These are phyloP conservation scores for Caloboletus firmus DNA, from an alignment of 1,284 basidiomycete genomes.

Conservation along the genomic window DNA sequence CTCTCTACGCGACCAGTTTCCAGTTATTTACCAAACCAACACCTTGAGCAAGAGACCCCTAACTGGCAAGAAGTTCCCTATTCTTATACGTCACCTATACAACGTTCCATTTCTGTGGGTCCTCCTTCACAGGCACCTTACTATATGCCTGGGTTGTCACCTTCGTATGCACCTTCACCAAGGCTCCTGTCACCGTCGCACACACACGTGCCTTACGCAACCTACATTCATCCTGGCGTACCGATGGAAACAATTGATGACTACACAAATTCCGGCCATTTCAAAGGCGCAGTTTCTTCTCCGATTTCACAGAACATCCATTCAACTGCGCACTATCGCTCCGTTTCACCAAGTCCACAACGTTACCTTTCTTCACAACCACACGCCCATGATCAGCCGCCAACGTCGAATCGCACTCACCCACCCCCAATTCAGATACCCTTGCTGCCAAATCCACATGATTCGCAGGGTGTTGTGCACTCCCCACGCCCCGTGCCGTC, in stretches of 20 bases:
- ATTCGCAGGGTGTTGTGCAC: constrained; percentile 27
- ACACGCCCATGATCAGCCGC: constrained; percentile 8
- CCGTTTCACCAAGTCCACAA: constrained; percentile 56
- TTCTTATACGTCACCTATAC: constrained; percentile 14
- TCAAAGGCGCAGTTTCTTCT: constrained; percentile 59
- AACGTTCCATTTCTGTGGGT: constrained; percentile 21
- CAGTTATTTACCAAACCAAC: constrained; percentile 8
- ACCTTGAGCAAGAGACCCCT: constrained; percentile 11
- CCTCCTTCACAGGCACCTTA: constrained; percentile 15
- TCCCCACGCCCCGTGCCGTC: constrained; percentile 34
- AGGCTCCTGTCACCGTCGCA: constrained; percentile 20
- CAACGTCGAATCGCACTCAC: constrained; percentile 11
- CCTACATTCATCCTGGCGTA: constrained; percentile 5
- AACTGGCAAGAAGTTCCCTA: constrained; percentile 19
- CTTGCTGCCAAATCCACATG: constrained; percentile 32
- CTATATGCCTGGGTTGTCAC: constrained; percentile 12
- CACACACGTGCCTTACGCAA: constrained; percentile 7
- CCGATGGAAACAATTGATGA: constrained; percentile 10
- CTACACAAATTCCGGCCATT: constrained; percentile 37
- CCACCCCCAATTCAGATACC: constrained; percentile 24
- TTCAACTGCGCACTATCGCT: constrained; percentile 54
- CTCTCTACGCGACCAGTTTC: constrained; percentile 1
- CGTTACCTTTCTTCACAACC: constrained; percentile 33
- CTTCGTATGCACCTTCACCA: constrained; percentile 16
- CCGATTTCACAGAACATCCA: constrained; percentile 60